Conservation (phyloP, 345 rosid species). For the Eucalyptus tenuipes region DNA sequence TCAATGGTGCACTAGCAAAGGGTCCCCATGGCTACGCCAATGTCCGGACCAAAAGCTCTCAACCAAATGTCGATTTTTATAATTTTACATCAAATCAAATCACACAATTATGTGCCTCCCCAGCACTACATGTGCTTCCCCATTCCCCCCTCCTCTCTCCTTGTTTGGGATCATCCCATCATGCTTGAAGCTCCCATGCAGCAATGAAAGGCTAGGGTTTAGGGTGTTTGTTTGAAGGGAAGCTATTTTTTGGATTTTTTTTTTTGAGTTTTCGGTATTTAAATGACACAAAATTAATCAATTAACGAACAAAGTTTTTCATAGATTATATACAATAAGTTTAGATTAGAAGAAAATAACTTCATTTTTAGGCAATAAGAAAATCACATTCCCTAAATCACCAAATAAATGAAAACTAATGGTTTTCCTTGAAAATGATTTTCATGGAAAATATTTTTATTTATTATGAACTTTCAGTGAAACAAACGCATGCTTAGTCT, state of each 20-base stretch:
- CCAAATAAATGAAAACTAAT: neutral
- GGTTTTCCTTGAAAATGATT: neutral
- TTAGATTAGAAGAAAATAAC: neutral
- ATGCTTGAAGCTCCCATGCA: neutral
- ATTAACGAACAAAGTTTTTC: too few species aligned
- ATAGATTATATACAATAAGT: neutral
- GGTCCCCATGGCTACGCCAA: conserved; percentile 5
- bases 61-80: neutral
- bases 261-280: neutral
- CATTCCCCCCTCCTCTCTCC: neutral
- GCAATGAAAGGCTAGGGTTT: neutral
- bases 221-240: neutral
- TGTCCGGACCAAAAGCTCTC: neutral
- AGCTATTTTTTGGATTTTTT: accelerated
- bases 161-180: neutral
- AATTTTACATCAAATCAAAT: neutral
- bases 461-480: neutral
- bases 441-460: neutral
- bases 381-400: neutral
- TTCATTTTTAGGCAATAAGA: neutral
- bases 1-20: conserved; percentile 23
- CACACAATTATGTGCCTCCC: conserved; percentile 7
- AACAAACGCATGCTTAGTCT: neutral
- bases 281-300: neutral
- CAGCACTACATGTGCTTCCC: conserved; percentile 34